A percentile compares a stretch with the other conserved stretches of the same genome.
These are phyloP conservation scores for Laetiporus sulphureus DNA, from an alignment of 1,284 basidiomycete genomes.

Conservation along the genomic window DNA sequence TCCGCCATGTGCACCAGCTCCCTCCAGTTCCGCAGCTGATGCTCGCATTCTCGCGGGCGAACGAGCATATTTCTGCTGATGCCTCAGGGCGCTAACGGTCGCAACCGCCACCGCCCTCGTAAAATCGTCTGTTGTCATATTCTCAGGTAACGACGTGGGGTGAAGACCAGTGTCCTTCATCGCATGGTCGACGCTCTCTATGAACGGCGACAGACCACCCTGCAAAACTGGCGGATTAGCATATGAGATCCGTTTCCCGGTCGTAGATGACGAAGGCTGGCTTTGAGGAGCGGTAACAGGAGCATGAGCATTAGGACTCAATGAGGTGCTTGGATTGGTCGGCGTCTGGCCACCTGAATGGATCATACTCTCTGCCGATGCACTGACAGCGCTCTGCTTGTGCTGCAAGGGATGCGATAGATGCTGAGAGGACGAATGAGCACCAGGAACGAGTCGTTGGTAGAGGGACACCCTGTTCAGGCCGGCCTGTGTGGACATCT, in stretches of 20 bases:
- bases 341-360: slow-evolving; percentile 37
- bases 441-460: slow-evolving; percentile 52
- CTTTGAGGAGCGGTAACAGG: slow-evolving; percentile 9
- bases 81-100: slow-evolving; percentile 79
- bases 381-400: slow-evolving; percentile 39
- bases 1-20: slow-evolving; percentile 60
- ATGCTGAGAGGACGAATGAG: slow-evolving; percentile 9
- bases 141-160: slow-evolving; percentile 54
- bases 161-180: slow-evolving; percentile 57
- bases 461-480: slow-evolving; percentile 69
- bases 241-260: slow-evolving; percentile 43
- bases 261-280: slow-evolving; percentile 15
- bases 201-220: slow-evolving; percentile 52
- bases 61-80: slow-evolving; percentile 54
- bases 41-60: slow-evolving; percentile 37
- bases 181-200: slow-evolving; percentile 73
- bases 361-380: slow-evolving; percentile 23
- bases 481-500: slow-evolving; percentile 37
- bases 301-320: slow-evolving; percentile 1
- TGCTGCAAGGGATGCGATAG: slow-evolving; percentile 25
- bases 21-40: slow-evolving; percentile 33
- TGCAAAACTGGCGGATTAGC: slow-evolving; percentile 35
- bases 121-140: slow-evolving; percentile 81
- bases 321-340: not conserved
- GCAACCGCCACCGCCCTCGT: slow-evolving; percentile 87